Evolutionary conservation across 768 basidiomycete genomes (phyloP).

Genomic region (Gymnopilus dilepis): DNA sequence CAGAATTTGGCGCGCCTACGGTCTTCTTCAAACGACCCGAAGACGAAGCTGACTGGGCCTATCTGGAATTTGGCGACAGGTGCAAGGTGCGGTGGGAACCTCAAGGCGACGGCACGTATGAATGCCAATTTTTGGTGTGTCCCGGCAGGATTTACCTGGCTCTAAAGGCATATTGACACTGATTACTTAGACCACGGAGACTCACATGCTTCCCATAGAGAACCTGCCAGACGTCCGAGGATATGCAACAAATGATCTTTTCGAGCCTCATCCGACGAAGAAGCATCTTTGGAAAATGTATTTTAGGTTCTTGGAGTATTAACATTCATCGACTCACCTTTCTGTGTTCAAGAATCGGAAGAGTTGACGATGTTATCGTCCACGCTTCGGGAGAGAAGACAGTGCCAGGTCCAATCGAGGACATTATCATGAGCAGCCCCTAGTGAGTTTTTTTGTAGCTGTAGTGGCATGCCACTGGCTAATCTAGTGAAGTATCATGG

Average conservation of each 20-base stretch:
- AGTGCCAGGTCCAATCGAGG: constrained; percentile 38
- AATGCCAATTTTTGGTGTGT: constrained; percentile 43
- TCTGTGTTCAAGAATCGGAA: constrained; percentile 37
- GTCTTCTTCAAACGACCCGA: constrained; percentile 16
- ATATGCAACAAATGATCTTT: constrained; percentile 50
- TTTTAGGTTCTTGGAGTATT: no score
- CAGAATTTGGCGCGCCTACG: constrained; percentile 37
- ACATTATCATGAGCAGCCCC: constrained; percentile 27
- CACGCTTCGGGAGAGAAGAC: constrained; percentile 42
- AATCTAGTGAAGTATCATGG: constrained; percentile 20
- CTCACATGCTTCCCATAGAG: constrained; percentile 38
- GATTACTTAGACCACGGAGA: constrained; percentile 31
- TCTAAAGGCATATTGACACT: not conserved
- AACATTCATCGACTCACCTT: not conserved
- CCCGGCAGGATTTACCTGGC: not conserved
- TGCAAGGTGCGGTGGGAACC: constrained; percentile 38
- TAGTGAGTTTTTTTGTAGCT: constrained; percentile 22
- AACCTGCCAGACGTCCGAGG: constrained; percentile 42
- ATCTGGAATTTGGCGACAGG: constrained; percentile 34
- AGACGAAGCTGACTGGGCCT: constrained; percentile 34
- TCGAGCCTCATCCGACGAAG: constrained; percentile 48
- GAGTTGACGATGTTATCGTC: constrained; percentile 43
- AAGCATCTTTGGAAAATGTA: constrained; percentile 48
- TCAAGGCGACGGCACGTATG: constrained; percentile 43
- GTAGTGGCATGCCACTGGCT: not conserved